These are phyloP conservation scores for Acacia pycnantha DNA, from an alignment of 331 rosid species.

Conservation along the genomic window DNA sequence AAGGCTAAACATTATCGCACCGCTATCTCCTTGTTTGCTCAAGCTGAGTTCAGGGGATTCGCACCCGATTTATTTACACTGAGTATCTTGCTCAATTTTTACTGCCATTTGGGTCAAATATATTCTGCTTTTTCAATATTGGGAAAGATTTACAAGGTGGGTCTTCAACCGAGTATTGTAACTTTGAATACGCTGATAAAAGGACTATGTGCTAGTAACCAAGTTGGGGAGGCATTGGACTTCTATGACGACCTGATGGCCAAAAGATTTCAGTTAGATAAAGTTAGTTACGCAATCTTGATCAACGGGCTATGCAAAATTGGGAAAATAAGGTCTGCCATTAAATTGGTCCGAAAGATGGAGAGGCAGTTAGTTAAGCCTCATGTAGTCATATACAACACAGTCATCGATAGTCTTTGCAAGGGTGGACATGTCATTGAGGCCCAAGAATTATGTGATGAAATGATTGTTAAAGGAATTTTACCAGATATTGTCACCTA, in stretches of 20 bases:
- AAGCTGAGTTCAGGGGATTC: neutral
- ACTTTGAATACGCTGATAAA: conserved; percentile 26
- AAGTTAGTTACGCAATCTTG: neutral
- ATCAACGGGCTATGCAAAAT: neutral
- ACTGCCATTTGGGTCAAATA: neutral
- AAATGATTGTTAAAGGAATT: conserved; percentile 17
- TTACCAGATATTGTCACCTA: conserved; percentile 31
- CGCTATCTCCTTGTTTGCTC: neutral
- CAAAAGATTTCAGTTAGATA: too few species aligned
- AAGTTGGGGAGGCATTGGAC: conserved; percentile 23
- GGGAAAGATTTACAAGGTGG: too few species aligned
- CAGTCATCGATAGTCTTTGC: neutral
- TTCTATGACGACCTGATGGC: conserved; percentile 8
- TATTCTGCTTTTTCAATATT: too few species aligned
- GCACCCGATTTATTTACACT: neutral
- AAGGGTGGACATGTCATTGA: neutral
- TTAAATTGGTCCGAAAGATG: conserved; percentile 24
- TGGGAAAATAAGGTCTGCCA: conserved; percentile 16
- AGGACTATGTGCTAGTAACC: conserved; percentile 21
- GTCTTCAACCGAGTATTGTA: conserved; percentile 7
- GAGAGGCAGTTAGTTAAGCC: neutral
- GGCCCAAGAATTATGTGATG: conserved; percentile 8
- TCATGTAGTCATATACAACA: neutral
- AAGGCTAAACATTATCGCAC: too few species aligned
- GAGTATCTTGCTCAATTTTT: too few species aligned